Base-by-base conservation (phyloP, 169 alveolate genomes). In the Plasmodium cynomolgi region DNA sequence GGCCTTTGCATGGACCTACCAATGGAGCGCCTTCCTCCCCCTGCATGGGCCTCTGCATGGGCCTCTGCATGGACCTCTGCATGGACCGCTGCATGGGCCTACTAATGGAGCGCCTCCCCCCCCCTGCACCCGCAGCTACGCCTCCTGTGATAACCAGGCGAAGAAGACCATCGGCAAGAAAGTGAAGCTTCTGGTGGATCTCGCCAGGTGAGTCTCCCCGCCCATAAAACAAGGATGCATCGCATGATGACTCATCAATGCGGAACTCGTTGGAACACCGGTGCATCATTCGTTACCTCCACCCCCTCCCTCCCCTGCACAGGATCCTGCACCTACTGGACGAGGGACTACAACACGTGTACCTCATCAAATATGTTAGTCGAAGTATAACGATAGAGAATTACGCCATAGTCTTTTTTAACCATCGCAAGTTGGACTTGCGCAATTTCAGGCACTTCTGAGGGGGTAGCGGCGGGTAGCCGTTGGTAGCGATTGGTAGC, bases 151-250 rank as follows among this genome's bases (percentile, higher is more conserved):
- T 17, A 75, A 44, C 84, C 34, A 7, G 33, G 44, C 3, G 20
- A 84, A 84, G 39, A 72, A 50, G 54, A 31, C 81, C 44, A 23
- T 84, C 54, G 93, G 93, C 20, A 84, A 84, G 62, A 84, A 84
- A 74, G 58, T 84, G 17, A 84, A 84, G 26, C 62, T 84, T 2
- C 31, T 72, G n/a, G 80, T 84, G n/a, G 93, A 84, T 31, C 62
- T 84, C 15, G 37, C 26, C 33, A 73, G 93, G 93, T 74, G 77
- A 7, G 11, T 62, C 1, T 13, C n/a, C 0, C n/a, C 17, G 6
- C 58, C 58, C 58, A 11, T 9, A 47, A 3, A 13, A 47, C 58
- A 7, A 1, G 1, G 58, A 47, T 47, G 13, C 6, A n/a, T n/a
- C n/a, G n/a, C n/a, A n/a, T n/a, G n/a, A n/a, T n/a, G n/a, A n/a